Base-by-base conservation (phyloP, 2,329 filamentous ascomycete genomes). In the Colletotrichum magnum region DNA sequence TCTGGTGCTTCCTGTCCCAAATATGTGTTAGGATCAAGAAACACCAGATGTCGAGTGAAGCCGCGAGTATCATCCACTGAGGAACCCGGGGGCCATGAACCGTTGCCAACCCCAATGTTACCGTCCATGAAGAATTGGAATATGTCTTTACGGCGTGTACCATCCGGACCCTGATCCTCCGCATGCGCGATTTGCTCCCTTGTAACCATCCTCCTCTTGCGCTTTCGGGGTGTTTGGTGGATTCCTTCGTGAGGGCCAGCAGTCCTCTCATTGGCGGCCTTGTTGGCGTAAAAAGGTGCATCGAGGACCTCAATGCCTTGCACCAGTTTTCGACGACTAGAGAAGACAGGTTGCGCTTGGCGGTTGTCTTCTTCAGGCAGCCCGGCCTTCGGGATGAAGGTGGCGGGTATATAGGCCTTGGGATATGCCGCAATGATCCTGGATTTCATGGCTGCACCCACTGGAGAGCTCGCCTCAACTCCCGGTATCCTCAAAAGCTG, bases 231-330 rank as follows among this genome's bases (percentile, higher is more conserved):
- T 9, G 59, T 60, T 36, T 60, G 51, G 12, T 32, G 47, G 7
- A 16, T 43, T 2, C 52, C 60, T 50, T 71, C 69, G 26, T 41
- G 56, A 12, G 65, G 51, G 5, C 48, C 61, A 9, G 26, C 39
- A 7, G 68, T 64, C 16, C 68, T 57, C 21, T 58, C 68, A 52
- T 60, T 70, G 41, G 48, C 71, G 15, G 72, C 67, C 71, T 71
- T 77, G 66, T 65, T 76, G 21, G 72, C 77, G 74, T 88, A 88
- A 32, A 87, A 83, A 3, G 86, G 86, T 2, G 86, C 86, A 59
- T 82, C 80, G 32, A 88, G 74, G n/a, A 83, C 79, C 43, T 85
- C 84, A 18, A 88, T 80, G 58, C 85, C 83, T 10, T 80, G 75
- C 3, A 79, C 78, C 56, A 83, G 79, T 72, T 73, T 72, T 41